Evolutionary conservation across 768 basidiomycete genomes (phyloP), one percentile per base, ranked within the genome.

Genomic region (Termitomyces sp.): DNA sequence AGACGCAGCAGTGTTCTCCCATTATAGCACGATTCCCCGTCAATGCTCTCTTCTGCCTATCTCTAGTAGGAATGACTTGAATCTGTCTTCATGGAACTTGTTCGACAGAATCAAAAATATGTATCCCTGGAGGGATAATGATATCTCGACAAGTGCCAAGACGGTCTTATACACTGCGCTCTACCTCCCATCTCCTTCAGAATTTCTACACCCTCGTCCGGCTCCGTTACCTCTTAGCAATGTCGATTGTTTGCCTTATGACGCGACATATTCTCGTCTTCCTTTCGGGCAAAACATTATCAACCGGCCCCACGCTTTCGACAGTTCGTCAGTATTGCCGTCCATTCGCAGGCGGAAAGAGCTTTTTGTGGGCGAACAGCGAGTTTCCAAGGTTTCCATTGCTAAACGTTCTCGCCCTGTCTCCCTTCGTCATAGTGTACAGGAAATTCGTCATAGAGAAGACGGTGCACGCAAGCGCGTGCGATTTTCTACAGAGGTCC

Each of bases 391-490:
- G 26, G 23, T 40, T 30, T 14, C 26, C n/a, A 30, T 40, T 30
- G 10, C 38, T 41, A 62, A 62, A 53, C 62, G 59, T 14, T 54
- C 50, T 44, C 53, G 52, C 46, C 53, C 44, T 11, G 44, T 48
- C 35, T 54, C 57, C 2, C 41, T 31, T 10, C 14, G 8, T 33
- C 26, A 21, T 37, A 44, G 14, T 4, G 30, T 12, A 35, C 35
- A 26, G 11, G 23, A 50, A 21, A 23, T 2, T 17, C 44, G 21
- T 9, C 37, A 17, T 5, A n/a, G 23, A 1, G 52, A 50, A 14
- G 42, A 54, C 3, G 37, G 48, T 40, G n/a, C 19, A 6, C 52
- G 60, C 26, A 60, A 60, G 37, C 55, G 56, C 9, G 53, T 57
- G 31, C 60, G 60, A 35, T 57, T 57, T 17, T 46, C 56, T 31